phyloP scores from a whole-genome alignment of 805 yeast genomes.

The Myxozyma kluyveri region DNA sequence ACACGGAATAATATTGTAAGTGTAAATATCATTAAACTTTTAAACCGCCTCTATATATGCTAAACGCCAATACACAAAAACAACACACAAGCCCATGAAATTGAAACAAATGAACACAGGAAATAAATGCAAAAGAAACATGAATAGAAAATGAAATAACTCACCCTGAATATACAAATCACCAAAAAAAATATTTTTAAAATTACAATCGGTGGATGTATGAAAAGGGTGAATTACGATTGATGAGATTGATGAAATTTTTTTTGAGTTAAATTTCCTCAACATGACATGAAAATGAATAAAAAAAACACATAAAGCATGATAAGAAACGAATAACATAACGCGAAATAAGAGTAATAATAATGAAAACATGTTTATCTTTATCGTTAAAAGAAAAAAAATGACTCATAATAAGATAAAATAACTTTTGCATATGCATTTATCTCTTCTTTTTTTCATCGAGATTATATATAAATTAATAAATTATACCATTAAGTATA shows the following conservation, averaged over 20 bases:
- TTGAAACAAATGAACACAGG: neutral
- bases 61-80: neutral
- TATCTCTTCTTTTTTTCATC: no score
- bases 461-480: no score
- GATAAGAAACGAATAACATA: neutral
- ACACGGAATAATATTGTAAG: no score
- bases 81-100: neutral
- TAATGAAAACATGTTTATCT: neutral
- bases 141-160: conserved; percentile 7
- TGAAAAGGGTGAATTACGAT: neutral
- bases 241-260: neutral
- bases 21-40: no score
- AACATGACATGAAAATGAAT: neutral
- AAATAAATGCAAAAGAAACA: neutral
- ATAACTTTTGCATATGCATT: no score
- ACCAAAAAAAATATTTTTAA: neutral
- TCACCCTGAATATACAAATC: neutral
- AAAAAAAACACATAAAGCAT: neutral
- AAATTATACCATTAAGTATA: no score
- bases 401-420: neutral
- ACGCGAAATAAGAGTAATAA: neutral
- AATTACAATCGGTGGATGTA: neutral
- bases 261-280: conserved; percentile 1
- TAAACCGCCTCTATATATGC: no score
- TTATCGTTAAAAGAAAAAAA: neutral